Conservation (phyloP, 148 eudicot species). For the Tetragonia tetragonoides region DNA sequence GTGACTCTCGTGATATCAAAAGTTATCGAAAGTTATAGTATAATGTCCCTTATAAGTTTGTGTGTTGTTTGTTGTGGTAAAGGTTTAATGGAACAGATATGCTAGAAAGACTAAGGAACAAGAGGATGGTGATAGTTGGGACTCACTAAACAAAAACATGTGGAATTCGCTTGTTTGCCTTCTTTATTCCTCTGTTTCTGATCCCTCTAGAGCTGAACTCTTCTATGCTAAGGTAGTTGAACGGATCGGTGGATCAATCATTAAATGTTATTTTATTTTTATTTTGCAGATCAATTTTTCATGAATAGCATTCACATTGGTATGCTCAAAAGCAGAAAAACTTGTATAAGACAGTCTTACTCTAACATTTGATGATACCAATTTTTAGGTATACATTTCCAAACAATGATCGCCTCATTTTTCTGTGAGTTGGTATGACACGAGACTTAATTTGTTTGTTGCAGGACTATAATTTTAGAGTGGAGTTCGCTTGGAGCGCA, state of each 20-base stretch:
- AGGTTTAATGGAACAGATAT: constrained; percentile 44
- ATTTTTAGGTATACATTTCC: too few species aligned
- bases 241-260: too few species aligned
- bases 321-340: too few species aligned
- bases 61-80: too few species aligned
- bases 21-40: too few species aligned
- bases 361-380: too few species aligned
- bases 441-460: background rate
- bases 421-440: too few species aligned
- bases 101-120: constrained; percentile 43
- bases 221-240: constrained; percentile 34
- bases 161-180: constrained; percentile 56
- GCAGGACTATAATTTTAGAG: constrained; percentile 52
- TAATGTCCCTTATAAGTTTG: background rate
- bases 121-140: constrained; percentile 50
- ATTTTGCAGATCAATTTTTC: background rate
- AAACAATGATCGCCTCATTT: too few species aligned
- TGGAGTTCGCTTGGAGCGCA: constrained; percentile 62
- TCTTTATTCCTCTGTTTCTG: constrained; percentile 34
- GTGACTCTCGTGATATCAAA: too few species aligned
- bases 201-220: constrained; percentile 27
- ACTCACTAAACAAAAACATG: constrained; percentile 47
- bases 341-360: too few species aligned
- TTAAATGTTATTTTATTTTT: too few species aligned
- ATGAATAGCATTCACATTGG: too few species aligned